Base-by-base conservation (phyloP, 2,329 filamentous ascomycete genomes). In the Hortaea werneckii region DNA sequence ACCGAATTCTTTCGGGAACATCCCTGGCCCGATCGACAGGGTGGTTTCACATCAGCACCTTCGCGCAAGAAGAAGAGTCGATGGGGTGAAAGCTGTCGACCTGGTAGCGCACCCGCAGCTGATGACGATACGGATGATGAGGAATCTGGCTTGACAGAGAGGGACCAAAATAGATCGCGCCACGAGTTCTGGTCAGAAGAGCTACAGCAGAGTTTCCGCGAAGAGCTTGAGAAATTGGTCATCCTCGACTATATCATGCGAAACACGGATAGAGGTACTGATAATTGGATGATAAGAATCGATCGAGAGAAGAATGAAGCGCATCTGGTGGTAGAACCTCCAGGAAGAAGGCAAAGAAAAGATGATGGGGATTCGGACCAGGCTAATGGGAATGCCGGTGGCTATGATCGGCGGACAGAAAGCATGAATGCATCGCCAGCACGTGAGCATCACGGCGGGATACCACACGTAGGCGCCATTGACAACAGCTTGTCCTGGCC, bases 211-310 rank as follows among this genome's bases (percentile, higher is more conserved):
- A 85, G 87, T 0, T 95, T 98, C 63, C 76, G 92, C 34, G 92
- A 98, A 65, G 86, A 96, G 67, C 75, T 98, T 41, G 92, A 98
- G 68, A 96, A 95, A 66, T 74, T 98, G 6, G 94, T 98, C 20
- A 94, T 98, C 58, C 67, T 98, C 54, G 92, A 98, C 67, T 98
- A 98, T 64, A 94, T 98, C 52, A 98, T 98, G 92, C 80, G 92
- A 47, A 98, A 98, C 62, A 98, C 92, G 1, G 92, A 98, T 64
- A 79, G 92, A 67, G 92, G 92, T 1, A 73, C 95, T 46, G 92
- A 98, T 64, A 98, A 98, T 58, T 98, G 92, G 92, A 98, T 98
- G 92, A 88, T 98, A 62, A 92, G 87, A 65, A 86, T 98, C 29
- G 89, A 98, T 65, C 87, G 82, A 75, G 78, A 87, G 56, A 81